Base-by-base conservation (phyloP, 495 filamentous ascomycete genomes). In the Aspergillus ellipticus region DNA sequence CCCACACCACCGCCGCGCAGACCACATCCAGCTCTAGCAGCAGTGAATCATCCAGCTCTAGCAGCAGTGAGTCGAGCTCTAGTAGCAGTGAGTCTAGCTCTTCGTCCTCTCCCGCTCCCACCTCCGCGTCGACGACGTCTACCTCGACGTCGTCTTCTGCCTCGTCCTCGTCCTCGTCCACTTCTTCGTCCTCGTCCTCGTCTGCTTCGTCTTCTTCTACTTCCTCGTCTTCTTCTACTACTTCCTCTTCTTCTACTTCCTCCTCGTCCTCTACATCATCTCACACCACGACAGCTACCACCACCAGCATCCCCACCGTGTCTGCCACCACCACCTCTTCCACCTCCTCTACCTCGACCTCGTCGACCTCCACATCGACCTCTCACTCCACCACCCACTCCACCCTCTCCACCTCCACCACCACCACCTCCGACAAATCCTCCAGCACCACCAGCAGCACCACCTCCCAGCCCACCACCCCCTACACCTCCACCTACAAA, bases 361-460 rank as follows among this genome's bases (percentile, higher is more conserved):
- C 63, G 20, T 62, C 63, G 4, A 62, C 63, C 24, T 63, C 65
- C 20, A 59, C 73, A 5, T 62, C 67, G 8, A 49, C 60, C 19
- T 62, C 69, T 4, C 57, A 69, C 43, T 47, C 42, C 17, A 46
- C 42, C 42, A 21, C 43, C 2, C 21, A 21, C 45, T 72, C 76
- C 45, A 78, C 80, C 54, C 72, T 73, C 19, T 76, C 77, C 8
- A 74, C 73, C 29, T 56, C 60, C 33, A 66, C 64, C 8, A 62
- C 71, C 8, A 60, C 63, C 31, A 60, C 64, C 6, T 64, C 64
- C 24, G 61, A 64, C 26, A 59, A 72, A 6, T 61, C 67, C 10
- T 62, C 70, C 3, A 52, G 60, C 20, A 61, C 68, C 9, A 57
- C 70, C 21, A 64, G 72, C 29, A 50, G 71, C 5, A 62, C 66